These are phyloP conservation scores for Cladosporium cucumerinum DNA, from an alignment of 2,329 filamentous ascomycete genomes.

Conservation along the genomic window DNA sequence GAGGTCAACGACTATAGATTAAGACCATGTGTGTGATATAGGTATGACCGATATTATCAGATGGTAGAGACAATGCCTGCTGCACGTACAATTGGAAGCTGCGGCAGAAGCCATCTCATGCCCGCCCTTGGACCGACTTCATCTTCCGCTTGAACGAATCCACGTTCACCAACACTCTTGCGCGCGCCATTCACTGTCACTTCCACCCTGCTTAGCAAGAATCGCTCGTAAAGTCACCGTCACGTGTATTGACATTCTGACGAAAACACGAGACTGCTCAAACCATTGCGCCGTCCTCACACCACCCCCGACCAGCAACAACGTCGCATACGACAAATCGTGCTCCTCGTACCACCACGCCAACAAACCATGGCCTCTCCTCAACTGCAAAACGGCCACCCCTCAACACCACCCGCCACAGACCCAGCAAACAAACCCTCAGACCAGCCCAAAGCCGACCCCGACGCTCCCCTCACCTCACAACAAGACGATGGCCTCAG, in stretches of 20 bases:
- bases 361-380: constrained; percentile 24
- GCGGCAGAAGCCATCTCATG: background rate
- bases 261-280: background rate
- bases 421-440: constrained; percentile 22
- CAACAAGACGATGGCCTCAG: constrained; percentile 35
- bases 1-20: background rate
- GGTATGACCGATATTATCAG: background rate
- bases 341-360: background rate
- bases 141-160: background rate
- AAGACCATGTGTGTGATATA: background rate
- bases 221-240: background rate
- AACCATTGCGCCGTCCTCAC: background rate
- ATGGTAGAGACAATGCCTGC: background rate
- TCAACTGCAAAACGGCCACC: constrained; percentile 25
- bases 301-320: background rate
- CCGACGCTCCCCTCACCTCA: constrained; percentile 32
- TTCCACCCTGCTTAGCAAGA: background rate
- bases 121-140: background rate
- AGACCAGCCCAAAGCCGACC: constrained; percentile 20
- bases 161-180: background rate
- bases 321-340: background rate
- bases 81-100: background rate
- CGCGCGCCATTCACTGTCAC: background rate
- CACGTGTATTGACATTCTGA: background rate
- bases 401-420: constrained; percentile 30